These are phyloP conservation scores for Plasmodium vivax DNA, from an alignment of 169 alveolate genomes.

Conservation along the genomic window DNA sequence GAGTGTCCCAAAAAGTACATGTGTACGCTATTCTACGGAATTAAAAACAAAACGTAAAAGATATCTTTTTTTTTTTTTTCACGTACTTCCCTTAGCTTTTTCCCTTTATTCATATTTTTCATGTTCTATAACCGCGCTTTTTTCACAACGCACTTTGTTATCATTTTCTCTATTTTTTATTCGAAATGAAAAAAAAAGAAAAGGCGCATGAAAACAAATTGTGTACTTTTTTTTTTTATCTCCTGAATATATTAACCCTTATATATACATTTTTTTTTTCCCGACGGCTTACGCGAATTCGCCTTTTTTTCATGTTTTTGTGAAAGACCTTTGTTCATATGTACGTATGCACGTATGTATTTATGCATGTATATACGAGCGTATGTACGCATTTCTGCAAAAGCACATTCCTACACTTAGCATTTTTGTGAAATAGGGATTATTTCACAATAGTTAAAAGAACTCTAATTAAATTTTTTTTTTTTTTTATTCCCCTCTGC, in stretches of 20 bases:
- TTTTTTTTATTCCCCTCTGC: background rate
- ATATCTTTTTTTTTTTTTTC: background rate
- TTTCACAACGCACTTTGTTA: constrained; percentile 1
- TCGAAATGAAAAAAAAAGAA: background rate
- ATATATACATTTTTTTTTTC: background rate
- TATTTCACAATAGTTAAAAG: background rate
- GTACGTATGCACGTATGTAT: constrained; percentile 1
- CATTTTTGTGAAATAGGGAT: constrained; percentile 6
- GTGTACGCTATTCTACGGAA: constrained; percentile 14
- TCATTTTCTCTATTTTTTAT: background rate
- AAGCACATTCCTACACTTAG: background rate
- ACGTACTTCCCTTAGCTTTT: background rate
- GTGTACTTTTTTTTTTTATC: constrained; percentile 6
- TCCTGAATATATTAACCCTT: background rate
- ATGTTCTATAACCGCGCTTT: constrained; percentile 17
- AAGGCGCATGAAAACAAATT: background rate
- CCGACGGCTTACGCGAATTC: background rate
- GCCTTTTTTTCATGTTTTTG: background rate
- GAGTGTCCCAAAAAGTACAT: background rate
- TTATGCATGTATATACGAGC: background rate
- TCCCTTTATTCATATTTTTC: background rate
- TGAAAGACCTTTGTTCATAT: constrained; percentile 2
- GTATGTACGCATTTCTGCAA: constrained; percentile 4
- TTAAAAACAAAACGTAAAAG: constrained; percentile 9
- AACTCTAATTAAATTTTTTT: background rate